Evolutionary conservation across 441 rosid genomes (phyloP).

Genomic region (Croton laevigatus): DNA sequence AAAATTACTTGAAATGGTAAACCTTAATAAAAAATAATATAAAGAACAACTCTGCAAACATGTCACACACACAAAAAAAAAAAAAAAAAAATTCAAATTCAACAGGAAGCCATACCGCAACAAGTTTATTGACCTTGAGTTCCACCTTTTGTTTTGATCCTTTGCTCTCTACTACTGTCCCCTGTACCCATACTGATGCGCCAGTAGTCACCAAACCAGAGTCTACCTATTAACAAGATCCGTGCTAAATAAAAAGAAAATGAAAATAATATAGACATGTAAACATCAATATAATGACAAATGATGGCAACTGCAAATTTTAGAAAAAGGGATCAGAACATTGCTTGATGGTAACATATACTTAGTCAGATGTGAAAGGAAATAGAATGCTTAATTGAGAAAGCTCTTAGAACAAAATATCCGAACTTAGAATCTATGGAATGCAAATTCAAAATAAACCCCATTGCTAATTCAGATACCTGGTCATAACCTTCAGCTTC

Average conservation of each 20-base stretch:
- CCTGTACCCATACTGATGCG: constrained; percentile 83
- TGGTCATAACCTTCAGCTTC: constrained; percentile 87
- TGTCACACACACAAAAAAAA: background rate
- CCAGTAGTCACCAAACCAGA: constrained; percentile 78
- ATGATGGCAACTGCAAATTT: background rate
- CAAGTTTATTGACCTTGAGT: constrained; percentile 69
- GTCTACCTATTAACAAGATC: constrained; percentile 50
- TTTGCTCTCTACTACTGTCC: constrained; percentile 77
- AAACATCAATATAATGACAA: background rate
- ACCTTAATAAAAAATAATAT: background rate
- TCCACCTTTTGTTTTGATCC: constrained; percentile 91
- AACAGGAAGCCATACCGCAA: constrained; percentile 47
- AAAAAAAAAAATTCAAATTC: background rate
- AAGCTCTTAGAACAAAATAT: background rate
- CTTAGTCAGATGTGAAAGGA: background rate
- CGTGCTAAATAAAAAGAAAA: constrained; percentile 26
- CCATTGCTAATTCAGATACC: constrained; percentile 34
- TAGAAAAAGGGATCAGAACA: no score
- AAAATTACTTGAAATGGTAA: background rate
- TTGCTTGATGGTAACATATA: background rate
- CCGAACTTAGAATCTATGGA: background rate
- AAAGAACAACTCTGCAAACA: background rate
- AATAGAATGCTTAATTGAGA: background rate
- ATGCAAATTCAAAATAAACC: background rate
- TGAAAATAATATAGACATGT: background rate